Conservation (phyloP, 169 alveolate genomes). For the Plasmodium ovale region DNA sequence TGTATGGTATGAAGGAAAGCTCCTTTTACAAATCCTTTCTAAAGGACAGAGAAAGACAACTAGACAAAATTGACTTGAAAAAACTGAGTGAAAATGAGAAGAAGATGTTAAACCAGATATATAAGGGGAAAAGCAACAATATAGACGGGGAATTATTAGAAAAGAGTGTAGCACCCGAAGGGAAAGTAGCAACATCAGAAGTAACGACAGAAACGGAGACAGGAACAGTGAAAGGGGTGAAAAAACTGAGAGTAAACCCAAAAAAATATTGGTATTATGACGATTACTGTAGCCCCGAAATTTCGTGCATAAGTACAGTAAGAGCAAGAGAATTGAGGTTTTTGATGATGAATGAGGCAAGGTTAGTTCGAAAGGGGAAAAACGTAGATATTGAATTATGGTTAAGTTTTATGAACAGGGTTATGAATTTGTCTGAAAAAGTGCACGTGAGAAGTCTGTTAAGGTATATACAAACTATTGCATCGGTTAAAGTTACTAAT, state of each 20-base stretch:
- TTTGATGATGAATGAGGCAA: slow-evolving; percentile 73
- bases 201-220: slow-evolving; percentile 10
- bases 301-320: slow-evolving; percentile 19
- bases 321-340: slow-evolving; percentile 63
- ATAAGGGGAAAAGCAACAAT: slow-evolving; percentile 12
- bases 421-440: slow-evolving; percentile 49
- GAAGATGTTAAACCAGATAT: slow-evolving; percentile 36
- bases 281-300: slow-evolving; percentile 36
- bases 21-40: slow-evolving; percentile 66
- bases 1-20: slow-evolving; percentile 74
- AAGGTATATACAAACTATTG: slow-evolving; percentile 83
- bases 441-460: slow-evolving; percentile 79
- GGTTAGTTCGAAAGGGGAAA: slow-evolving; percentile 67
- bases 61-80: slow-evolving; percentile 37
- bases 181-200: neutral
- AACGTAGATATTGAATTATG: slow-evolving; percentile 54
- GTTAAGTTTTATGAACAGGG: slow-evolving; percentile 77
- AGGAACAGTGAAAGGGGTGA: slow-evolving; percentile 40
- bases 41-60: slow-evolving; percentile 65
- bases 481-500: slow-evolving; percentile 76
- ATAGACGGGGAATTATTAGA: slow-evolving; percentile 26
- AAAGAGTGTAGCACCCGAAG: neutral
- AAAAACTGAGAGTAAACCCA: slow-evolving; percentile 46
- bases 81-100: slow-evolving; percentile 56
- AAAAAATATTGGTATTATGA: slow-evolving; percentile 47